Conservation (phyloP, 1,139 yeast genomes). For the Trichomonascaceae sp. region DNA sequence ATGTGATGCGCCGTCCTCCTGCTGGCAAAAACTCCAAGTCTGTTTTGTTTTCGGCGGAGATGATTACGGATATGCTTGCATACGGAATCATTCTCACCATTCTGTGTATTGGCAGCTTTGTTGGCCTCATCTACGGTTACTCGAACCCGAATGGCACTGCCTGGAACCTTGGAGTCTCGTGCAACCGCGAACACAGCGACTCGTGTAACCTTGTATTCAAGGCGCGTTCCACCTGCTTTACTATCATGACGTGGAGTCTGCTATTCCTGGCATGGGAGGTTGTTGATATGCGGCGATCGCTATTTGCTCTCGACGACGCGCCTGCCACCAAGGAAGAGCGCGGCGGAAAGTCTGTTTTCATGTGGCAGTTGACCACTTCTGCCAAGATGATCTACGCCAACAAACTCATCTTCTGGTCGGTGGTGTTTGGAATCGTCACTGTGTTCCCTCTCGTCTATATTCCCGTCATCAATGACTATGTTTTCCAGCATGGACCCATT, state of each 20-base stretch:
- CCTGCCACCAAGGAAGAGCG: not conserved
- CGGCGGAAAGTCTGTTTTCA: not conserved
- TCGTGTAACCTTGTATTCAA: conserved; percentile 55
- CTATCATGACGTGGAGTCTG: conserved; percentile 85
- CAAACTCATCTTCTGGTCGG: conserved; percentile 75
- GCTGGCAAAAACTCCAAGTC: conserved; percentile 33
- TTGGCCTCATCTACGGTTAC: conserved; percentile 41
- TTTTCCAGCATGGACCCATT: conserved; percentile 63
- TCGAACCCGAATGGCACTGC: conserved; percentile 41
- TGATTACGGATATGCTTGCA: conserved; percentile 57
- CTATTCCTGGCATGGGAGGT: conserved; percentile 85
- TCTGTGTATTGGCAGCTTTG: conserved; percentile 57
- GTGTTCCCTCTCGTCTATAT: conserved; percentile 79
- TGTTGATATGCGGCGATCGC: conserved; percentile 59
- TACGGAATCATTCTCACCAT: conserved; percentile 68
- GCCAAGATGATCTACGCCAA: conserved; percentile 57
- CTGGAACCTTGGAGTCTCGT: conserved; percentile 42
- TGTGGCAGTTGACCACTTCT: conserved; percentile 28
- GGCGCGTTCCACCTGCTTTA: conserved; percentile 74
- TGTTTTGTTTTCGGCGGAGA: conserved; percentile 56
- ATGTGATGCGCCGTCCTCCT: conserved; percentile 55
- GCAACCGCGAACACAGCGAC: conserved; percentile 39
- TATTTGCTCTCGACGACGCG: conserved; percentile 30
- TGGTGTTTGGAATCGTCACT: conserved; percentile 53
- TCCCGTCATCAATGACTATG: conserved; percentile 71